Evolutionary conservation across 208 protist species (phyloP).

Genomic region (Novymonas esmeraldas): DNA sequence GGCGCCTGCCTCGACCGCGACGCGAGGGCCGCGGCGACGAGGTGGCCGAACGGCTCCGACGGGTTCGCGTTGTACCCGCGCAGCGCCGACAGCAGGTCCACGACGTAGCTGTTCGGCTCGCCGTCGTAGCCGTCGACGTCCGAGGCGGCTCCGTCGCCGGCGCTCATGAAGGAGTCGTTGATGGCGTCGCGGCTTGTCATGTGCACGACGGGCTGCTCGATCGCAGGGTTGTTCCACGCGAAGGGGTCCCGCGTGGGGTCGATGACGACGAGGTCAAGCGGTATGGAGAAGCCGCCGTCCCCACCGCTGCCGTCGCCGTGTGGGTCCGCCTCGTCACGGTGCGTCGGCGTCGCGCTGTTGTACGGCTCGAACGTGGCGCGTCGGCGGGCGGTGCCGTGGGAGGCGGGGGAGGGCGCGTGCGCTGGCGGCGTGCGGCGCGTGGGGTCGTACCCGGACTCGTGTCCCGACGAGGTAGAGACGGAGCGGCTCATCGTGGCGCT

Average conservation of each 20-base stretch:
- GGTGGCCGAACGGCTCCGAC: slow-evolving; percentile 72
- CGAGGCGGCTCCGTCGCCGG: slow-evolving; percentile 28
- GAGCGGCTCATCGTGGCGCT: not conserved
- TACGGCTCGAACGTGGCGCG: slow-evolving; percentile 20
- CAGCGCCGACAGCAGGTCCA: slow-evolving; percentile 73
- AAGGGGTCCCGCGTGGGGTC: slow-evolving; percentile 7
- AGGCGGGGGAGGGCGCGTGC: not conserved
- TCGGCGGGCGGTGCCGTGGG: not conserved
- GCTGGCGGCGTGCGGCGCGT: not conserved
- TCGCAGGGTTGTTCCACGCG: slow-evolving; percentile 10
- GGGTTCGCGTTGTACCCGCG: slow-evolving; percentile 64
- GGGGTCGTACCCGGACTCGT: slow-evolving; percentile 2
- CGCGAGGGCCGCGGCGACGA: slow-evolving; percentile 79
- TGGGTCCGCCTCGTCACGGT: not conserved
- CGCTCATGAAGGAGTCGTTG: slow-evolving; percentile 25
- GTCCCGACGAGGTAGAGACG: slow-evolving; percentile 10
- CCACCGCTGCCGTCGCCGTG: not conserved
- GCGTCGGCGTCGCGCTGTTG: not conserved
- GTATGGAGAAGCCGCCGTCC: not conserved
- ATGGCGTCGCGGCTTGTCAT: not conserved
- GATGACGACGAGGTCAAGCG: slow-evolving; percentile 30
- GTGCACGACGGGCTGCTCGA: slow-evolving; percentile 1
- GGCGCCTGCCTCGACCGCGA: slow-evolving; percentile 52
- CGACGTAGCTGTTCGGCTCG: slow-evolving; percentile 47
- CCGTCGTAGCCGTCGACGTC: slow-evolving; percentile 28